Base-by-base conservation (phyloP, 129 eudicot species). In the Pittosporum tobira region DNA sequence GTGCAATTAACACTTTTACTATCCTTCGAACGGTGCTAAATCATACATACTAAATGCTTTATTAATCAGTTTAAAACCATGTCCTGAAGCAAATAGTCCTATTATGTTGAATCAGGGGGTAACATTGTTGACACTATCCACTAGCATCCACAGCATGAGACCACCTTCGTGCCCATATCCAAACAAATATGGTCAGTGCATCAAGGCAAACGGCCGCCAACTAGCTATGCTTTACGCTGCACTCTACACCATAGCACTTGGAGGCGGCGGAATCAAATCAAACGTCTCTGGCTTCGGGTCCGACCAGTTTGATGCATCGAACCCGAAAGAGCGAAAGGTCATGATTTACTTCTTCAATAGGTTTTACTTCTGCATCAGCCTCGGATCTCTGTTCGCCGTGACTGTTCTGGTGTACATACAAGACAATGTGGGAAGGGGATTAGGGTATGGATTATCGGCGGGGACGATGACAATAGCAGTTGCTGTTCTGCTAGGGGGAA, bases 261-360 rank as follows among this genome's bases (percentile, higher is more conserved):
- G 98, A n/a, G 98, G 85, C 2, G 98, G 98, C 0, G 98, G 98
- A 24, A 91, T 91, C 66, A 91, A 91, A 63, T 83, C 98, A 14
- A 91, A 91, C 29, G 98, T 91, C 65, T 91, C 98, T 1, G 98
- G 98, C 25, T 91, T 91, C 18, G 98, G 98, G 20, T 80, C 98
- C 0, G 98, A 91, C 64, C 98, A 91, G 67, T 91, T 91, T 53
- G 98, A 91, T 68, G 38, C 69, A 36, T 73, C 87, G 1, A 64
- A 83, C 44, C 94, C 98, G 0, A 77, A 78, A 62, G 96, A 91
- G 57, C 90, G 81, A 64, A 86, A 81, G 73, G 67, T 80, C 48
- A 91, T 91, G 98, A 66, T 83, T 46, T 86, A 78, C 72, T 91
- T 91, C 72, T 91, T 91, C 76, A 91, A 83, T 44, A 73, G 98